Evolutionary conservation across 2,329 filamentous ascomycete species (phyloP).

Genomic region (Alternaria sp.): DNA sequence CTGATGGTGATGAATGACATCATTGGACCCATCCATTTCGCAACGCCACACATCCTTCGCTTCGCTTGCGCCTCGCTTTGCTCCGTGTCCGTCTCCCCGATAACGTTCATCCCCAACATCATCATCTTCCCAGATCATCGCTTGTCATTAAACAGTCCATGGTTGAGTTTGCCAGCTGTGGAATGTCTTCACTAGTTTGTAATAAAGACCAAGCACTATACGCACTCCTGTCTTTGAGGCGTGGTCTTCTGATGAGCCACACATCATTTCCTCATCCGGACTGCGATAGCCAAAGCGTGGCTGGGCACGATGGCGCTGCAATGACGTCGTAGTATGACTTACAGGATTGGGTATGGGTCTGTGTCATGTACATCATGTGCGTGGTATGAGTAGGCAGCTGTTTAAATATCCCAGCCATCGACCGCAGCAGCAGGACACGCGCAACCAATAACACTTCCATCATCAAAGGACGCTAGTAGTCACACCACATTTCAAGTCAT

Average conservation of each 20-base stretch:
- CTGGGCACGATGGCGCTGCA: constrained; percentile 14
- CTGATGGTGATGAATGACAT: constrained; percentile 22
- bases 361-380: constrained; percentile 4
- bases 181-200: background rate
- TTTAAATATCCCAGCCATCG: constrained; percentile 2
- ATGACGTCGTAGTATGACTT: constrained; percentile 24
- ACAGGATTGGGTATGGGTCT: constrained; percentile 7
- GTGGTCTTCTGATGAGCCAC: constrained; percentile 21
- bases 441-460: background rate
- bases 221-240: constrained; percentile 1
- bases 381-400: constrained; percentile 8
- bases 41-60: constrained; percentile 12
- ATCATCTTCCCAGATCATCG: background rate
- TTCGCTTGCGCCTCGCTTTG: constrained; percentile 10
- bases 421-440: background rate
- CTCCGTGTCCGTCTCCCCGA: constrained; percentile 3
- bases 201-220: background rate
- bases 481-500: background rate
- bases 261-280: constrained; percentile 23
- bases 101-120: constrained; percentile 2
- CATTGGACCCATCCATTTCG: constrained; percentile 13
- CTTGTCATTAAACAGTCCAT: background rate
- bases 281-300: constrained; percentile 13
- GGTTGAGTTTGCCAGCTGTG: constrained; percentile 1
- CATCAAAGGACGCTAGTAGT: background rate